Evolutionary conservation across 257 asterid species (phyloP), one percentile per base, ranked within the genome.

Genomic region (Anisodus tanguticus): DNA sequence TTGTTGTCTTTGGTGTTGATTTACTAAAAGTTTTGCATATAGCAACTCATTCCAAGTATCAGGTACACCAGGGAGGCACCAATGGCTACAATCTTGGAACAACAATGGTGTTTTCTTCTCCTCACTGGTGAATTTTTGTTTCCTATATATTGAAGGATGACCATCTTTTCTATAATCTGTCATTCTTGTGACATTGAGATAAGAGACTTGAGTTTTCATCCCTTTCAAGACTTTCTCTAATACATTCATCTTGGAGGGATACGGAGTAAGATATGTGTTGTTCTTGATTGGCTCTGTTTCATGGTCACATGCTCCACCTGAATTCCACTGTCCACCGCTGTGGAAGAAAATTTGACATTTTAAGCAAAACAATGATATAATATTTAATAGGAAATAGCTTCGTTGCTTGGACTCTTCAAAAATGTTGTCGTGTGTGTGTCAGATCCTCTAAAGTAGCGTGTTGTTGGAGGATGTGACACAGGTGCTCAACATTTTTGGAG

Each of bases 11-110:
- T 88, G 89, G 85, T 87, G 84, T 54, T 88, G 88, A 63, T 84
- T 87, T 67, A 89, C 83, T 87, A 94, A 85, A 45, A 94, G 79
- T 81, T 94, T 85, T 0, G 97, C 92, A 60, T 90, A 93, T 39
- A 92, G 85, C 47, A 92, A 84, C 82, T 93, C 94, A 69, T 93
- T 93, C 98, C 98, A 93, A 9, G 90, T 59, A 84, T 93, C 98
- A 31, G 98, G 98, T 13, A 93, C 97, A 0, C 98, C 98, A 2
- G 98, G 98, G 1, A 93, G 95, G 81, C 98, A 93, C 97, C 98
- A 93, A 84, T 93, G 98, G 82, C 97, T 93, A 84, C 98, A 93
- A 83, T 93, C 98, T 87, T 93, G 97, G 53, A 86, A 89, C 76
- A 35, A 71, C 54, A 69, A 41, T 7, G 91, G 88, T 4, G 83